A percentile compares a stretch with the other conserved stretches of the same genome.
phyloP scores from a whole-genome alignment of 2,329 filamentous ascomycete genomes.

The Fusarium piperis region DNA sequence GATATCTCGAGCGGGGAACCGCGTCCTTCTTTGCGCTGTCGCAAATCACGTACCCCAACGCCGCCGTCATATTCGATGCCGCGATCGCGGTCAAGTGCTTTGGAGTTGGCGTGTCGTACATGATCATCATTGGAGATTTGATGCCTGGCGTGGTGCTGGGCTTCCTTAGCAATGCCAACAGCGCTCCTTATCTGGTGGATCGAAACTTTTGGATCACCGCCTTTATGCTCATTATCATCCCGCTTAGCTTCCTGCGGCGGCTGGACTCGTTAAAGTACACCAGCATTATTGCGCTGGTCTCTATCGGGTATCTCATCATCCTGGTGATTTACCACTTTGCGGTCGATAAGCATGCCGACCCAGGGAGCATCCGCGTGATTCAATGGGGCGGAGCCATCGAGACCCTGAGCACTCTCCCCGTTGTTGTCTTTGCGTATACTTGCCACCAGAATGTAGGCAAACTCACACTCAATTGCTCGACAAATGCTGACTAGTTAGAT shows the following conservation, averaged over 20 bases:
- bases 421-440: constrained; percentile 99
- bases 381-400: constrained; percentile 82
- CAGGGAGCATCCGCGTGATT: constrained; percentile 79
- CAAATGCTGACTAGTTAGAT: constrained; percentile 66
- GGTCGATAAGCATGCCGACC: constrained; percentile 78
- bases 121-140: constrained; percentile 98
- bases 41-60: constrained; percentile 96
- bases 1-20: constrained; percentile 88
- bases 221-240: constrained; percentile 97
- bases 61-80: constrained; percentile 92
- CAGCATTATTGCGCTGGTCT: constrained; percentile 87
- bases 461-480: background rate
- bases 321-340: constrained; percentile 93
- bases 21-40: constrained; percentile 97
- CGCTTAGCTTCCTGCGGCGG: constrained; percentile 88
- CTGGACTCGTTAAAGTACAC: constrained; percentile 98
- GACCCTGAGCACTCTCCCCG: constrained; percentile 85
- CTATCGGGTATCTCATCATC: constrained; percentile 93
- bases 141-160: constrained; percentile 95
- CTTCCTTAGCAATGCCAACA: constrained; percentile 72
- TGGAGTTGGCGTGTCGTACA: constrained; percentile 94
- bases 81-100: constrained; percentile 99
- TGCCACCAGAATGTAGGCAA: constrained; percentile 90
- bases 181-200: constrained; percentile 79
- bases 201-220: constrained; percentile 97